Conservation (phyloP, 2,329 filamentous ascomycete species). For the Sporothrix brunneoviolacea region DNA sequence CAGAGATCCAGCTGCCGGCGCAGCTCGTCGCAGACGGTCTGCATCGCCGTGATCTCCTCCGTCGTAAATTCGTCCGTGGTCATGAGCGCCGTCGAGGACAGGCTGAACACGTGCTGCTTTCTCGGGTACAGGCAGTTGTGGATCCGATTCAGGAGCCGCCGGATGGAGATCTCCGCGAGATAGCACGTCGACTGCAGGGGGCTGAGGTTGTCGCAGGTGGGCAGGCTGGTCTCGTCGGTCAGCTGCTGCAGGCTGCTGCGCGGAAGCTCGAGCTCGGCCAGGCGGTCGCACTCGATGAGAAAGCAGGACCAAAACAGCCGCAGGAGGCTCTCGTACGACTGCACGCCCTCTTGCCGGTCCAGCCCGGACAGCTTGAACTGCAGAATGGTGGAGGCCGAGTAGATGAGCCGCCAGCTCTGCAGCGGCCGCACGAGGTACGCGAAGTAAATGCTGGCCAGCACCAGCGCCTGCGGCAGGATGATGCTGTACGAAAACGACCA, state of each 20-base stretch:
- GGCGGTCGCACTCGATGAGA: constrained; percentile 27
- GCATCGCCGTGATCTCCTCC: constrained; percentile 24
- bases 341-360: background rate
- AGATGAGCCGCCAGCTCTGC: constrained; percentile 29
- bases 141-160: constrained; percentile 28
- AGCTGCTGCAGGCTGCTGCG: constrained; percentile 27
- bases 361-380: constrained; percentile 24
- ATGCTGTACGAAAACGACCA: constrained; percentile 26
- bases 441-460: constrained; percentile 29
- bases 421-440: constrained; percentile 27
- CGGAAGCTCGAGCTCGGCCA: constrained; percentile 28
- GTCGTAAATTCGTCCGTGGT: constrained; percentile 24
- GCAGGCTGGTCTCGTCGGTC: constrained; percentile 26
- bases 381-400: constrained; percentile 26
- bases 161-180: constrained; percentile 28
- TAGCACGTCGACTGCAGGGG: constrained; percentile 23
- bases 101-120: constrained; percentile 21
- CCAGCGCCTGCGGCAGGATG: constrained; percentile 24
- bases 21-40: constrained; percentile 25
- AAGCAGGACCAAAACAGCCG: constrained; percentile 28
- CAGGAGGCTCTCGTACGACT: constrained; percentile 18
- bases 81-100: constrained; percentile 22
- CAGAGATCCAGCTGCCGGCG: constrained; percentile 26
- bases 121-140: constrained; percentile 27
- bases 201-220: constrained; percentile 22